Evolutionary conservation across 1,284 basidiomycete genomes (phyloP).

Genomic region (Heterobasidion occidentale): DNA sequence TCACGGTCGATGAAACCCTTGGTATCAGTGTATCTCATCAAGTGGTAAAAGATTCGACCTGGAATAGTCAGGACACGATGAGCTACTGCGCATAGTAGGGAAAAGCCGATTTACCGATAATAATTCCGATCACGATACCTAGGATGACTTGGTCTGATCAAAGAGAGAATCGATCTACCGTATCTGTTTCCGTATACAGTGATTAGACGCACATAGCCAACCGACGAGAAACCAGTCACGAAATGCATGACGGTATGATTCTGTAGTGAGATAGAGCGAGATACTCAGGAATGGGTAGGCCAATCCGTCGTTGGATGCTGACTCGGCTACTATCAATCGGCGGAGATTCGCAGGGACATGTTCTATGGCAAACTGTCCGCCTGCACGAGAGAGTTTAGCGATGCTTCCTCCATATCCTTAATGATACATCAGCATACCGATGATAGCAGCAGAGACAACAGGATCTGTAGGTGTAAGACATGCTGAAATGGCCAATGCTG

Average conservation of each 20-base stretch:
- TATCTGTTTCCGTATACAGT: neutral
- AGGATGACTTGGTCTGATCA: constrained; percentile 1
- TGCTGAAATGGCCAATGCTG: constrained; percentile 81
- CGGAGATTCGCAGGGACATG: constrained; percentile 85
- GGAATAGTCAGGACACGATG: neutral
- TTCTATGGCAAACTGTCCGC: constrained; percentile 82
- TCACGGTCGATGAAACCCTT: constrained; percentile 82
- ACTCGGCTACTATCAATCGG: constrained; percentile 85
- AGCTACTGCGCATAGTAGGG: neutral
- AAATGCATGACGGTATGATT: constrained; percentile 58
- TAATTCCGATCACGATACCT: neutral
- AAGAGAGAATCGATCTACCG: neutral
- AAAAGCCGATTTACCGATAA: neutral
- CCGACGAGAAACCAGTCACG: constrained; percentile 78
- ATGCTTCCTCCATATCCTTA: constrained; percentile 13
- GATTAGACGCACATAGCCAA: constrained; percentile 54
- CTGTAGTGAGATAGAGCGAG: constrained; percentile 80
- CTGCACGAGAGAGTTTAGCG: constrained; percentile 34
- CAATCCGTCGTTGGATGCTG: constrained; percentile 80
- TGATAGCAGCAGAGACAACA: constrained; percentile 59
- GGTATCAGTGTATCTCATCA: constrained; percentile 78
- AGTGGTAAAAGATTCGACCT: constrained; percentile 47
- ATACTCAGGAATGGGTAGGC: constrained; percentile 92
- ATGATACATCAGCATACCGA: constrained; percentile 24
- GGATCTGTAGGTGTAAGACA: constrained; percentile 95